Conservation (phyloP, 202 grass and related monocot genomes). For the Carex sylvatica region DNA sequence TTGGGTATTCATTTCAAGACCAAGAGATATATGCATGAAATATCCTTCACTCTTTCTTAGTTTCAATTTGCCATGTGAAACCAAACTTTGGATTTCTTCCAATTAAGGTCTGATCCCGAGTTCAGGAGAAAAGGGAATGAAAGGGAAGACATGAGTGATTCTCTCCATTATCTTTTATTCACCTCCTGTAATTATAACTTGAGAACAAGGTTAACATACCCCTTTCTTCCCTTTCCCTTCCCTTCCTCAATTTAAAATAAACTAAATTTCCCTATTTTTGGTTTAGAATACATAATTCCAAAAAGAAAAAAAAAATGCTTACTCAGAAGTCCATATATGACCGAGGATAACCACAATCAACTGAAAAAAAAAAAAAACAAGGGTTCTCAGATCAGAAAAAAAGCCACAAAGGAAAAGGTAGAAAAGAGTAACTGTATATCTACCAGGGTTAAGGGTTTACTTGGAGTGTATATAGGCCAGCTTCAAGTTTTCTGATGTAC, state of each 20-base stretch:
- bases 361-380: constrained; percentile 44
- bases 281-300: neutral
- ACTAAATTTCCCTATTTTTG: neutral
- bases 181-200: no score
- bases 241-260: neutral
- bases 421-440: constrained; percentile 26
- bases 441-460: constrained; percentile 35
- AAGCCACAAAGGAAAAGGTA: neutral
- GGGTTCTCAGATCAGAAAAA: constrained; percentile 8
- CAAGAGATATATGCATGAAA: neutral
- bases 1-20: neutral
- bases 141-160: no score
- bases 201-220: no score
- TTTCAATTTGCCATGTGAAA: neutral
- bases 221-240: no score
- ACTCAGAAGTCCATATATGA: constrained; percentile 90
- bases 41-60: neutral
- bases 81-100: neutral
- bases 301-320: constrained; percentile 25
- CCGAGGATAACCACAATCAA: constrained; percentile 87
- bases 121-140: no score
- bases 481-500: constrained; percentile 91
- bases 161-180: no score
- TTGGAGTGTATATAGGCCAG: constrained; percentile 90
- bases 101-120: neutral